These are phyloP conservation scores for Gnomoniopsis sp. DNA, from an alignment of 2,329 filamentous ascomycete species.

Conservation along the genomic window DNA sequence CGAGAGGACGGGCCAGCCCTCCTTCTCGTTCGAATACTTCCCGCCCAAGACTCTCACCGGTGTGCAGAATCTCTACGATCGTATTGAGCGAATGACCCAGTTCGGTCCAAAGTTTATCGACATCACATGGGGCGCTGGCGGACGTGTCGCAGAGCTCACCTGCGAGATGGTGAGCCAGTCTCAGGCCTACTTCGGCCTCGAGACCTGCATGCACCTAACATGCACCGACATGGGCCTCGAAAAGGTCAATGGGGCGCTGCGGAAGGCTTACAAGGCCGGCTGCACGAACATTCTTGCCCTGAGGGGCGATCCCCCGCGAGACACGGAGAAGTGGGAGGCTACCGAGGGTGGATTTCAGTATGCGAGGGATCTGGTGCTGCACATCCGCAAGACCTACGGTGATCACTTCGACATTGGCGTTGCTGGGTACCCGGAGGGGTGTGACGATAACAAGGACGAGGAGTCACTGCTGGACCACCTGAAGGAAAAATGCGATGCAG, in stretches of 20 bases:
- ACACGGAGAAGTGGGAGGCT: constrained; percentile 90
- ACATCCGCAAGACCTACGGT: constrained; percentile 75
- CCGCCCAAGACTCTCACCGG: constrained; percentile 96
- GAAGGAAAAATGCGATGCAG: constrained; percentile 95
- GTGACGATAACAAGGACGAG: constrained; percentile 86
- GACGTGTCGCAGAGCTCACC: constrained; percentile 84
- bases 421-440: constrained; percentile 93
- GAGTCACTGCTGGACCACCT: constrained; percentile 84
- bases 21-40: constrained; percentile 99
- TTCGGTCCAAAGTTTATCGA: constrained; percentile 95
- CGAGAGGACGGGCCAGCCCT: constrained; percentile 73
- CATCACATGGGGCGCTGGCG: constrained; percentile 96
- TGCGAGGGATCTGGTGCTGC: constrained; percentile 77
- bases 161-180: constrained; percentile 97
- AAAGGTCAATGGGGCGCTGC: constrained; percentile 85
- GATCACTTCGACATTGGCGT: constrained; percentile 97
- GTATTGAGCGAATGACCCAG: constrained; percentile 98
- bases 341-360: constrained; percentile 86
- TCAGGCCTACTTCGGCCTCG: constrained; percentile 90
- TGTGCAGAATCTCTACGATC: constrained; percentile 98
- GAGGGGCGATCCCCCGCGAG: constrained; percentile 87
- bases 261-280: constrained; percentile 86
- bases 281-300: constrained; percentile 97
- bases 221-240: constrained; percentile 96
- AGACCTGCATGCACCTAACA: constrained; percentile 98